Evolutionary conservation across 441 rosid genomes (phyloP).

Genomic region (Erodium moschatum): DNA sequence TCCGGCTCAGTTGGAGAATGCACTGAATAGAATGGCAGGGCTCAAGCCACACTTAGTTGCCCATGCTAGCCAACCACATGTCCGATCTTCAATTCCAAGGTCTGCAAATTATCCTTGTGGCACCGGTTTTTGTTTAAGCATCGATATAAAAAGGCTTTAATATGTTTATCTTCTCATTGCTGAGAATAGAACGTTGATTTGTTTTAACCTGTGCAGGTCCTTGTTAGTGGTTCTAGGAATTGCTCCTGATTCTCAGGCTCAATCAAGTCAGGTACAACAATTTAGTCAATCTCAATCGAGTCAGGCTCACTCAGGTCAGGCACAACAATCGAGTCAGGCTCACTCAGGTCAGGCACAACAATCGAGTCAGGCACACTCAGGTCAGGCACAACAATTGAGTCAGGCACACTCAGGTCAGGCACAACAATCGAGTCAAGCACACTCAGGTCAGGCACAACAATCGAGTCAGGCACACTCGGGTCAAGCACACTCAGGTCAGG

Average conservation of each 20-base stretch:
- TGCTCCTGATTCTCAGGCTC: constrained; percentile 40
- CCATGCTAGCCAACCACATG: constrained; percentile 75
- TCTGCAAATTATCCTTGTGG: constrained; percentile 15
- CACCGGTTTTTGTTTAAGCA: not conserved
- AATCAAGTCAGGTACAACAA: no score
- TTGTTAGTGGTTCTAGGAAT: constrained; percentile 71
- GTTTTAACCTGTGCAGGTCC: constrained; percentile 44
- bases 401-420: constrained; percentile 30
- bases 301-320: no score
- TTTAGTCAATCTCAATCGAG: no score
- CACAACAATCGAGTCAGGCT: no score
- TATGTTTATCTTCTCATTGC: not conserved
- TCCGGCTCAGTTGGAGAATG: constrained; percentile 85
- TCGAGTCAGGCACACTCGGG: not conserved
- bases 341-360: not conserved
- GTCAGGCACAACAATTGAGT: constrained; percentile 2
- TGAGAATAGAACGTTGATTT: not conserved
- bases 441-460: constrained; percentile 27
- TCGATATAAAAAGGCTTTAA: not conserved
- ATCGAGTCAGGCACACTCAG: not conserved
- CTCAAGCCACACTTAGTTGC: constrained; percentile 75
- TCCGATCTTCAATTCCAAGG: constrained; percentile 85
- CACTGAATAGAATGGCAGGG: constrained; percentile 56
- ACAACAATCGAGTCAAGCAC: constrained; percentile 17
- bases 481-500: not conserved